These are phyloP conservation scores for Cenchrus fungigraminus DNA, from an alignment of 176 grass and related monocot species.

Conservation along the genomic window DNA sequence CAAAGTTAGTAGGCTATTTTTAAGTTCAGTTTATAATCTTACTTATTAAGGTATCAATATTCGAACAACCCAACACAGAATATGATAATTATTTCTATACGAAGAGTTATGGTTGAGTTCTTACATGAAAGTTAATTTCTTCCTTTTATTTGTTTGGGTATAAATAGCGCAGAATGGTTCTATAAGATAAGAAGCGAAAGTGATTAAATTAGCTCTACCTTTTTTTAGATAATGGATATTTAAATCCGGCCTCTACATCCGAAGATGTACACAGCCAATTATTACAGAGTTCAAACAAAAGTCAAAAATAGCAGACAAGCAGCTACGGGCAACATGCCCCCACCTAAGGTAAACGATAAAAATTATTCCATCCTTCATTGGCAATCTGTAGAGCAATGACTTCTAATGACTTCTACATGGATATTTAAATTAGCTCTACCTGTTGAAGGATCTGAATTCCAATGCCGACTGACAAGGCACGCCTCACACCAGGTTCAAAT, in stretches of 20 bases:
- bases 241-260: no score
- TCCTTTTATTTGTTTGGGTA: conserved; percentile 6
- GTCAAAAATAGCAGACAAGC: no score
- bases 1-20: conserved; percentile 15
- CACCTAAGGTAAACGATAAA: no score
- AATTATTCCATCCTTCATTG: no score
- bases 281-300: no score
- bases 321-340: no score
- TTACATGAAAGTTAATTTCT: conserved; percentile 8
- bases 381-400: no score
- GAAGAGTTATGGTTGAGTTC: conserved; percentile 24
- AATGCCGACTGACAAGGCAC: conserved; percentile 74
- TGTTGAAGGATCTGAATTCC: conserved; percentile 90
- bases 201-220: conserved; percentile 55
- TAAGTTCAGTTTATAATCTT: conserved; percentile 1
- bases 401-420: no score
- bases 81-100: conserved; percentile 1
- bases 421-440: conserved; percentile 45
- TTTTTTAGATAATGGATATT: no score
- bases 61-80: conserved; percentile 16
- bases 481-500: conserved; percentile 82
- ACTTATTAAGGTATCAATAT: conserved; percentile 9
- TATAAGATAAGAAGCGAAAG: not conserved
- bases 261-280: no score
- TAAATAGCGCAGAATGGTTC: not conserved